These are phyloP conservation scores for Phaeotremella fagi DNA, from an alignment of 768 basidiomycete species.

Conservation along the genomic window DNA sequence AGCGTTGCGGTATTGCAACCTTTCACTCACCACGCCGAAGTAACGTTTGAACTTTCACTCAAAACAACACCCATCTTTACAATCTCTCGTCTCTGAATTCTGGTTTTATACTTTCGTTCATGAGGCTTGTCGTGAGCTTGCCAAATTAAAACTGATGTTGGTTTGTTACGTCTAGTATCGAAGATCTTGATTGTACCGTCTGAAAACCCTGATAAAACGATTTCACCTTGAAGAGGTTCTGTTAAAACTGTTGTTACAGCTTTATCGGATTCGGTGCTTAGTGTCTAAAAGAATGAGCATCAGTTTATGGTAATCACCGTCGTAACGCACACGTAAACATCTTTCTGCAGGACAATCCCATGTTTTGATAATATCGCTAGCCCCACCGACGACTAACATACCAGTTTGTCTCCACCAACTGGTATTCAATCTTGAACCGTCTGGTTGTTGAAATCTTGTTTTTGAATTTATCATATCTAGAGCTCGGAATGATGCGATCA, in stretches of 20 bases:
- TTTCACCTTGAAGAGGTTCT: conserved; percentile 38
- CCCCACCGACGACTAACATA: conserved; percentile 26
- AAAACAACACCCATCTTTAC: conserved; percentile 29
- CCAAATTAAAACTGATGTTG: conserved; percentile 18
- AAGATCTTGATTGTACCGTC: conserved; percentile 32
- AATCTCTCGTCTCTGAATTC: no score
- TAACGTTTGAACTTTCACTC: conserved; percentile 33
- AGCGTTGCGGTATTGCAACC: no score
- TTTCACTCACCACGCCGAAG: conserved; percentile 35
- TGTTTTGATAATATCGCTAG: conserved; percentile 23
- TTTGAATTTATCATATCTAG: conserved; percentile 9
- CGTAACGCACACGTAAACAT: conserved; percentile 26
- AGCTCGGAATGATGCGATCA: conserved; percentile 33
- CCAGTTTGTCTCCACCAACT: conserved; percentile 39
- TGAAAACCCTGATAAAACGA: conserved; percentile 23
- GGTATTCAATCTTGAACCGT: conserved; percentile 7
- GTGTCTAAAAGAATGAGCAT: background rate
- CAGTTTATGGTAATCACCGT: background rate
- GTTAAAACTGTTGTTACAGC: conserved; percentile 24
- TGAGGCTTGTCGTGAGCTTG: no score
- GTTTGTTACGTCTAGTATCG: conserved; percentile 26
- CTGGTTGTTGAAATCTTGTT: no score
- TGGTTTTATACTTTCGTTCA: no score
- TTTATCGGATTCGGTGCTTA: conserved; percentile 12
- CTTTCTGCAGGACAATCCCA: conserved; percentile 43